These are phyloP conservation scores for Elsinoe australis DNA, from an alignment of 2,329 filamentous ascomycete species.

Conservation along the genomic window DNA sequence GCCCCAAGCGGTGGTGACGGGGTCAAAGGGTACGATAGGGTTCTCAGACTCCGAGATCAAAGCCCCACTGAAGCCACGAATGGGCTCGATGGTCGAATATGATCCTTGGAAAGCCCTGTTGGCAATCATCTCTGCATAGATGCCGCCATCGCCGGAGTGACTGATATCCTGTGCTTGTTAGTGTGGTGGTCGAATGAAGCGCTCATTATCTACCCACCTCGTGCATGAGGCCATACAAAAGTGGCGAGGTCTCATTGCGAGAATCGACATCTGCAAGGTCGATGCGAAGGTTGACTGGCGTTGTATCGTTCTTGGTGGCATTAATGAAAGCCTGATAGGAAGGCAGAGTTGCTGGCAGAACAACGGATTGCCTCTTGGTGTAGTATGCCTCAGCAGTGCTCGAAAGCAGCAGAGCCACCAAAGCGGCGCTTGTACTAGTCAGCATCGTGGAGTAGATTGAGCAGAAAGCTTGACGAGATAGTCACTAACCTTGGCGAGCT, in stretches of 20 bases:
- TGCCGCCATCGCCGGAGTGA: slow-evolving; percentile 62
- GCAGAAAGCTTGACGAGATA: neutral
- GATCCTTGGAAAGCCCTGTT: slow-evolving; percentile 61
- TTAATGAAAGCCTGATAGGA: slow-evolving; percentile 21
- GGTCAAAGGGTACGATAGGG: slow-evolving; percentile 27
- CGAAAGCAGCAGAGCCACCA: neutral
- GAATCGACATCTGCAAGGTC: slow-evolving; percentile 16
- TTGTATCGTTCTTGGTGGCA: slow-evolving; percentile 20
- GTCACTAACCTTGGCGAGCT: slow-evolving; percentile 3
- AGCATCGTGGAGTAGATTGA: neutral
- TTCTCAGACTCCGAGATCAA: slow-evolving; percentile 26
- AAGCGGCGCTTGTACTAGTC: neutral
- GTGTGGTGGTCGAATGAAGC: neutral
- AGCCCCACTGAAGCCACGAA: slow-evolving; percentile 23
- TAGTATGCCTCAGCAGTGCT: neutral
- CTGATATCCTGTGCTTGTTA: slow-evolving; percentile 27
- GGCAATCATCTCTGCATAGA: slow-evolving; percentile 63
- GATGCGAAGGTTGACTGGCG: slow-evolving; percentile 18
- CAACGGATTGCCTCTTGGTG: slow-evolving; percentile 16
- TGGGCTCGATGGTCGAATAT: slow-evolving; percentile 20
- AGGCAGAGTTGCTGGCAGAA: slow-evolving; percentile 12
- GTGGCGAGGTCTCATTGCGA: slow-evolving; percentile 20
- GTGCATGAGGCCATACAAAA: slow-evolving; percentile 21
- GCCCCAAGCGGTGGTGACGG: slow-evolving; percentile 25
- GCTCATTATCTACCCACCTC: slow-evolving; percentile 16